Percentiles rank a stretch among this genome's conserved stretches.
Evolutionary conservation across 208 protist genomes (phyloP).

Genomic region (Acanthamoeba rhysodes): DNA sequence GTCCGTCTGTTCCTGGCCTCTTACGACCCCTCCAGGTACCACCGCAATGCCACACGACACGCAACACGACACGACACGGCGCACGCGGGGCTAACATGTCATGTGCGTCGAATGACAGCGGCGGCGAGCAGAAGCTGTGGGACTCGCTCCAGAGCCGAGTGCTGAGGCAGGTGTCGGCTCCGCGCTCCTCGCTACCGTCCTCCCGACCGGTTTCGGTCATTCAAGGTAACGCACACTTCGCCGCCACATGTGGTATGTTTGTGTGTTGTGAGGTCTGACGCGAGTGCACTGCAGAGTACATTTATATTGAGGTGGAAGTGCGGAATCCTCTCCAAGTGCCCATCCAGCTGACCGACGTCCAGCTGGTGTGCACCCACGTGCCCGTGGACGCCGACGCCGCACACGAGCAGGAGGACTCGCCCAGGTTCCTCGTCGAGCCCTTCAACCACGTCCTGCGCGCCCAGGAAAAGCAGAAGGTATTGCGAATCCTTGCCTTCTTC

Average conservation of each 20-base stretch:
- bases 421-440: slow-evolving; percentile 16
- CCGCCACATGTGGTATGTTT: no score
- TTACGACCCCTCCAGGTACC: neutral
- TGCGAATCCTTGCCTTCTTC: no score
- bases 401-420: neutral
- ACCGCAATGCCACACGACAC: no score
- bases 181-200: neutral
- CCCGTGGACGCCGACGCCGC: neutral
- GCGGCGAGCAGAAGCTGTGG: neutral
- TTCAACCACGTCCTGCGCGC: slow-evolving; percentile 42
- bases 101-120: neutral
- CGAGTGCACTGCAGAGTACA: neutral
- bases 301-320: slow-evolving; percentile 59
- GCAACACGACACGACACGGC: no score
- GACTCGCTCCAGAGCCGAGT: neutral
- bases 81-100: neutral
- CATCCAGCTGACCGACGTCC: slow-evolving; percentile 47
- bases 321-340: slow-evolving; percentile 48
- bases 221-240: neutral
- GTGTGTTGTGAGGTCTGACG: neutral
- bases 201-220: slow-evolving; percentile 8
- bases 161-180: slow-evolving; percentile 1
- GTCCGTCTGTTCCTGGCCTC: slow-evolving; percentile 36
- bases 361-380: slow-evolving; percentile 28
- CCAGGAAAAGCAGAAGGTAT: slow-evolving; percentile 40